A percentile compares a stretch with the other conserved stretches of the same genome.
Evolutionary conservation across 495 filamentous ascomycete species (phyloP).

Genomic region (Symbiotaphrina buchneri): DNA sequence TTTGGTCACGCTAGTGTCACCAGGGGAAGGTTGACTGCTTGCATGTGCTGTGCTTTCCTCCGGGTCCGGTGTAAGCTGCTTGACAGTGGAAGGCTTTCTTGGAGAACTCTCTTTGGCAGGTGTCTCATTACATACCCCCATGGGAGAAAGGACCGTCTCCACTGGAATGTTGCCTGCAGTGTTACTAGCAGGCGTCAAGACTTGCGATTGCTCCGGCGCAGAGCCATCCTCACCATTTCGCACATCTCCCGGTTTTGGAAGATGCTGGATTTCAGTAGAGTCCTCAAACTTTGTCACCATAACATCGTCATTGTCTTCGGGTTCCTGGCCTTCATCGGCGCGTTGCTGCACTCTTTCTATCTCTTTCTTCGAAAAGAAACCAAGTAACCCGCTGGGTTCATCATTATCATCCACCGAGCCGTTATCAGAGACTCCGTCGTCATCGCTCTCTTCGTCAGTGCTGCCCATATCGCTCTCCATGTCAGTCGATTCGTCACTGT

Average conservation of each 20-base stretch:
- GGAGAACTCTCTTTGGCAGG: too few relatives aligned
- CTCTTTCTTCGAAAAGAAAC: slow-evolving; percentile 34
- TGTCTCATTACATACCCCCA: too few relatives aligned
- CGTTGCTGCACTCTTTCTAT: slow-evolving; percentile 1
- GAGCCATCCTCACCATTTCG: too few relatives aligned
- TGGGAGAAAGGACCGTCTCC: too few relatives aligned
- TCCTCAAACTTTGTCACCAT: slow-evolving; percentile 4
- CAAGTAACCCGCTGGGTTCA: slow-evolving; percentile 37
- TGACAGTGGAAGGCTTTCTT: too few relatives aligned
- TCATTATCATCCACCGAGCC: slow-evolving; percentile 22
- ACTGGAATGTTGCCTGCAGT: too few relatives aligned
- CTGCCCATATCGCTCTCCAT: slow-evolving; percentile 75
- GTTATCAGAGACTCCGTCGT: slow-evolving; percentile 19
- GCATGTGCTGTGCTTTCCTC: slow-evolving; percentile 2
- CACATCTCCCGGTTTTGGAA: too few relatives aligned
- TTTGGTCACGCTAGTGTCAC: slow-evolving; percentile 35
- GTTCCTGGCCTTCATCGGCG: background rate
- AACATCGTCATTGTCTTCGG: background rate
- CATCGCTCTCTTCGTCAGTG: slow-evolving; percentile 31
- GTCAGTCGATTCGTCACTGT: slow-evolving; percentile 63
- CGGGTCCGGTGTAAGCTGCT: too few relatives aligned
- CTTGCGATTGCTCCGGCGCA: too few relatives aligned
- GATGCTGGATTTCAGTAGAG: slow-evolving; percentile 10
- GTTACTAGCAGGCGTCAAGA: too few relatives aligned
- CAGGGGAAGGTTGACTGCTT: slow-evolving; percentile 19